These are phyloP conservation scores for Geum urbanum DNA, from an alignment of 306 rosid genomes.

Conservation along the genomic window DNA sequence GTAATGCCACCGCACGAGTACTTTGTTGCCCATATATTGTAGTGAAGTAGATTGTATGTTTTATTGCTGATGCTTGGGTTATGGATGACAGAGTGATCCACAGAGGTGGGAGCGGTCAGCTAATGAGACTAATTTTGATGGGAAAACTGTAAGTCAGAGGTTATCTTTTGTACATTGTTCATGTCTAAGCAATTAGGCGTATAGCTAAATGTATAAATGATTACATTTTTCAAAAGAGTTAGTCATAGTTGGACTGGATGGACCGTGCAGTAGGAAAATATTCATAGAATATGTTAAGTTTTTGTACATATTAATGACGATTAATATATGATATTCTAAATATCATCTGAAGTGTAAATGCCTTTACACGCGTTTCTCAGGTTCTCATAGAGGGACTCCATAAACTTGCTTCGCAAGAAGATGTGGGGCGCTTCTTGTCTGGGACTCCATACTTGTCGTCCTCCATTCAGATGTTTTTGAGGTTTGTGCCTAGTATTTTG, in stretches of 20 bases:
- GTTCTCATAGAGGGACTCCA: constrained; percentile 70
- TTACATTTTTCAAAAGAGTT: background rate
- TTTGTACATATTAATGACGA: too few relatives aligned
- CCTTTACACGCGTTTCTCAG: constrained; percentile 33
- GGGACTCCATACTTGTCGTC: constrained; percentile 48
- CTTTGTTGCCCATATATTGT: constrained; percentile 3
- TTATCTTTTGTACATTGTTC: background rate
- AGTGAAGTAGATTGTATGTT: background rate
- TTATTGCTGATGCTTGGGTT: constrained; percentile 15
- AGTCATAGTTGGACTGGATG: background rate
- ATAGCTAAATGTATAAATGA: background rate
- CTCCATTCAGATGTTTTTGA: constrained; percentile 34
- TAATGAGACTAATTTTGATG: constrained; percentile 45
- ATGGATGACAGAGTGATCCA: constrained; percentile 47
- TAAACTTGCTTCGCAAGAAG: constrained; percentile 22
- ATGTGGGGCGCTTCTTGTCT: constrained; percentile 53
- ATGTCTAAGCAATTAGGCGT: background rate
- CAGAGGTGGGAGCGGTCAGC: constrained; percentile 46
- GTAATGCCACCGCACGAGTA: constrained; percentile 40
- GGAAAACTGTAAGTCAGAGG: constrained; percentile 64
- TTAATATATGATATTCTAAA: background rate
- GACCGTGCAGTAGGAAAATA: background rate
- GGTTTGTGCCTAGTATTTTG: constrained; percentile 35
- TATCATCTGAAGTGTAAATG: background rate
- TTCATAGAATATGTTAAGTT: background rate